Conservation (phyloP, 306 rosid genomes). For the Castanospermum australe region DNA sequence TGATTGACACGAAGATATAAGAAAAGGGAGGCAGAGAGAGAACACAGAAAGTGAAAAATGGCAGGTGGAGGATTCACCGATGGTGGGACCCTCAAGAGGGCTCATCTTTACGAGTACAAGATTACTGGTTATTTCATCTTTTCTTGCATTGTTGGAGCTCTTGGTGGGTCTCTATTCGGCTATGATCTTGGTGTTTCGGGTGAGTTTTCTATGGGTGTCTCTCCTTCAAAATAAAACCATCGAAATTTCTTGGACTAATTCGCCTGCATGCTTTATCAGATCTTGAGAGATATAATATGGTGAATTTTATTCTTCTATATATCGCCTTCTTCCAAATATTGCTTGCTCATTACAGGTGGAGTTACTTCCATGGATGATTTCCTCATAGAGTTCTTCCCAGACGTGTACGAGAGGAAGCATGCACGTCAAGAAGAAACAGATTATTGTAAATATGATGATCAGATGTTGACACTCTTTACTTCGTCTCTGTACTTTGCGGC, state of each 20-base stretch:
- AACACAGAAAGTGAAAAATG: conserved; percentile 26
- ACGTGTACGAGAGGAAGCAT: conserved; percentile 68
- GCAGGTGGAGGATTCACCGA: conserved; percentile 64
- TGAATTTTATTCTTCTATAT: too few species aligned
- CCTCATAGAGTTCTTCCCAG: conserved; percentile 69
- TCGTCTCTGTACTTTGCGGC: conserved; percentile 84
- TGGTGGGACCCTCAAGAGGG: conserved; percentile 45
- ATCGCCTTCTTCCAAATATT: background rate
- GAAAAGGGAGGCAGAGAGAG: background rate
- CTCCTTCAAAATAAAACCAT: background rate
- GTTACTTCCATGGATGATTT: conserved; percentile 97
- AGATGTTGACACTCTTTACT: conserved; percentile 72
- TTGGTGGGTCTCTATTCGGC: conserved; percentile 89
- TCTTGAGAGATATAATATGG: too few species aligned
- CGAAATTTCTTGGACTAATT: background rate
- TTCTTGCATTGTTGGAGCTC: conserved; percentile 76
- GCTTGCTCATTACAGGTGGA: conserved; percentile 57
- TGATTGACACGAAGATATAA: background rate
- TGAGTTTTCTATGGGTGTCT: conserved; percentile 2
- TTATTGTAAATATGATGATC: conserved; percentile 85
- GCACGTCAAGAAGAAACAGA: conserved; percentile 68
- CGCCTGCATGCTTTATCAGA: too few species aligned
- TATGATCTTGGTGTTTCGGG: conserved; percentile 97
- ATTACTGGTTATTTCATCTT: conserved; percentile 62
- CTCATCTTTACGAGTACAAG: conserved; percentile 69